Evolutionary conservation across 768 basidiomycete species (phyloP).

Genomic region (Tulasnella sp.): DNA sequence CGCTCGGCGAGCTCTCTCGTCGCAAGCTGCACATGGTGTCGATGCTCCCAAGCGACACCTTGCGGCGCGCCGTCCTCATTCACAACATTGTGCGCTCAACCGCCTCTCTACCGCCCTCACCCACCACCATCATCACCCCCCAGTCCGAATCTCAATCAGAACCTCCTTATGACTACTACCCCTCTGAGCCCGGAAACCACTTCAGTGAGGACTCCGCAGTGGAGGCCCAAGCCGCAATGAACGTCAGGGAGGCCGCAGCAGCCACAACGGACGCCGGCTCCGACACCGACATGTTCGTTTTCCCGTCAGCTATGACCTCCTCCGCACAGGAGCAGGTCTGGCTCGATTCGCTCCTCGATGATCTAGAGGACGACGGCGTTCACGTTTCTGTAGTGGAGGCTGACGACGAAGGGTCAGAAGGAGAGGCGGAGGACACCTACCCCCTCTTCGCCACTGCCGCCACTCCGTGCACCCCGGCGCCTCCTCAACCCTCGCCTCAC

Average conservation of each 20-base stretch:
- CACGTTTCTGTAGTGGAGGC: constrained; percentile 42
- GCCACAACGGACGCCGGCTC: constrained; percentile 67
- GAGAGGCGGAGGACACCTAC: not conserved
- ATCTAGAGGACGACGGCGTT: constrained; percentile 65
- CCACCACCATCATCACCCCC: not conserved
- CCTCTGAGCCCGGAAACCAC: constrained; percentile 44
- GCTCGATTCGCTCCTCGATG: constrained; percentile 77
- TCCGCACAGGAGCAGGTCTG: constrained; percentile 66
- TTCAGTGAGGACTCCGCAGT: constrained; percentile 46
- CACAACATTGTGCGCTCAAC: constrained; percentile 28
- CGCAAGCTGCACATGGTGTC: constrained; percentile 24
- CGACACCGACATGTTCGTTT: constrained; percentile 51
- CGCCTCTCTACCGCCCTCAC: constrained; percentile 36
- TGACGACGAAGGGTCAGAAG: constrained; percentile 12
- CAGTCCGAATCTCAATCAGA: constrained; percentile 37
- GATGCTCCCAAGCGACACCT: constrained; percentile 19
- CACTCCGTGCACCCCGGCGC: constrained; percentile 3
- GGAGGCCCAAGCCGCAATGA: constrained; percentile 43
- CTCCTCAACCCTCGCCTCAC: constrained; percentile 6
- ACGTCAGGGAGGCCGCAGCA: constrained; percentile 35
- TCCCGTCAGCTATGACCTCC: constrained; percentile 41
- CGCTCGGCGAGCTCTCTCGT: constrained; percentile 22
- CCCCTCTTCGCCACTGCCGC: not conserved
- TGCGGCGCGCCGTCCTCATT: constrained; percentile 24
- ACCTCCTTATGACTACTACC: constrained; percentile 29